Conservation (phyloP, 345 rosid genomes). For the Salix udensis region DNA sequence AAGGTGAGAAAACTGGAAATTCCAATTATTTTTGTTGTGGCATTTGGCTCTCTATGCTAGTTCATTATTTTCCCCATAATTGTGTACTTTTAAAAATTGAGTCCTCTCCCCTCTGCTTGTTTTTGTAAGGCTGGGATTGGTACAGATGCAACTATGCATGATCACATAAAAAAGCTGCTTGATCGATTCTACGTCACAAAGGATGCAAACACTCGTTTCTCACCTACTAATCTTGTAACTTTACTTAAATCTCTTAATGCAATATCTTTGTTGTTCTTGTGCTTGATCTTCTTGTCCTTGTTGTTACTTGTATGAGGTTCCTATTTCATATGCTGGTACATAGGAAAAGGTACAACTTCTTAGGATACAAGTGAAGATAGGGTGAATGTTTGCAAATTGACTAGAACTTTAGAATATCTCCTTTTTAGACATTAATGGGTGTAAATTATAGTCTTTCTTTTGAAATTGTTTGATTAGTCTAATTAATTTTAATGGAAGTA, state of each 20-base stretch:
- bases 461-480: no score
- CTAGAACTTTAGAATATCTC: neutral
- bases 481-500: no score
- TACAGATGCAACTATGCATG: slow-evolving; percentile 99
- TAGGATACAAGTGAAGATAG: neutral
- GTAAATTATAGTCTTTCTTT: no score
- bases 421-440: neutral
- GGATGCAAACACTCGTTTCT: slow-evolving; percentile 78
- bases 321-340: neutral
- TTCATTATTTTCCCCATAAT: neutral
- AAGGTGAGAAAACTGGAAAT: slow-evolving; percentile 48
- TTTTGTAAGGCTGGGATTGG: slow-evolving; percentile 83
- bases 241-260: neutral
- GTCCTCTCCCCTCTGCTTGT: slow-evolving; percentile 12
- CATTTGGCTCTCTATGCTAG: neutral
- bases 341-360: neutral
- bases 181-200: slow-evolving; percentile 94
- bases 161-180: slow-evolving; percentile 92
- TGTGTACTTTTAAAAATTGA: neutral
- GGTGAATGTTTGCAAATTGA: neutral
- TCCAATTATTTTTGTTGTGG: slow-evolving; percentile 3
- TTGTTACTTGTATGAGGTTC: neutral
- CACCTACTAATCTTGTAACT: slow-evolving; percentile 84
- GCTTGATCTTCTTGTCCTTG: slow-evolving; percentile 2
- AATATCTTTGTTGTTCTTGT: neutral